A percentile compares a stretch with the other conserved stretches of the same genome.
Conservation (phyloP, 257 asterid genomes). For the Sherardia arvensis region DNA sequence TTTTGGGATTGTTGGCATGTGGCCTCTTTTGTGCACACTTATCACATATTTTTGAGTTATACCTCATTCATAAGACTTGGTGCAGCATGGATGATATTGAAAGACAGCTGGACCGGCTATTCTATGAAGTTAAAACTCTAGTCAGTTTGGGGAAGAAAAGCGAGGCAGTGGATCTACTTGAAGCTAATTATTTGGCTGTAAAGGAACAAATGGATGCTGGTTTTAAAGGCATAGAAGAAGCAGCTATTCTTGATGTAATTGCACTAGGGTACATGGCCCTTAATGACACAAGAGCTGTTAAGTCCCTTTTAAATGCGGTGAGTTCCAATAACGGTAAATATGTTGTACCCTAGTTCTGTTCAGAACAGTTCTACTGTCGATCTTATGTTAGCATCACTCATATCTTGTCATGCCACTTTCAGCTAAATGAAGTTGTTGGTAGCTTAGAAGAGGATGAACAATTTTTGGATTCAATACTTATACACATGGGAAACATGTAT, state of each 20-base stretch:
- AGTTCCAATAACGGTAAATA: slow-evolving; percentile 18
- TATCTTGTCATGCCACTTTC: slow-evolving; percentile 15
- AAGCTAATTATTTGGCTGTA: slow-evolving; percentile 72
- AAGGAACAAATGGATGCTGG: slow-evolving; percentile 65
- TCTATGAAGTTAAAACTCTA: slow-evolving; percentile 59
- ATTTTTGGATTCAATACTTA: slow-evolving; percentile 72
- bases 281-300: slow-evolving; percentile 48
- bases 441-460: slow-evolving; percentile 56
- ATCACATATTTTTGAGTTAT: slow-evolving; percentile 19
- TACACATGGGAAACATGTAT: slow-evolving; percentile 84
- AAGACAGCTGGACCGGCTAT: slow-evolving; percentile 56
- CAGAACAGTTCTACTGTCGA: neutral
- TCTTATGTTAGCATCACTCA: neutral
- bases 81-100: slow-evolving; percentile 39
- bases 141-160: slow-evolving; percentile 54
- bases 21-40: neutral
- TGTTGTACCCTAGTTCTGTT: neutral
- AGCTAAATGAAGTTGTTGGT: slow-evolving; percentile 54
- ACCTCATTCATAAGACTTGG: slow-evolving; percentile 15
- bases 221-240: slow-evolving; percentile 61
- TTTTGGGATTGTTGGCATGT: neutral
- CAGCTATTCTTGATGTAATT: slow-evolving; percentile 75
- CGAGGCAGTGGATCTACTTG: slow-evolving; percentile 62
- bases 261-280: slow-evolving; percentile 79
- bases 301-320: slow-evolving; percentile 57